phyloP scores from a whole-genome alignment of 2,329 filamentous ascomycete species.

The Botryosphaeria dothidea region DNA sequence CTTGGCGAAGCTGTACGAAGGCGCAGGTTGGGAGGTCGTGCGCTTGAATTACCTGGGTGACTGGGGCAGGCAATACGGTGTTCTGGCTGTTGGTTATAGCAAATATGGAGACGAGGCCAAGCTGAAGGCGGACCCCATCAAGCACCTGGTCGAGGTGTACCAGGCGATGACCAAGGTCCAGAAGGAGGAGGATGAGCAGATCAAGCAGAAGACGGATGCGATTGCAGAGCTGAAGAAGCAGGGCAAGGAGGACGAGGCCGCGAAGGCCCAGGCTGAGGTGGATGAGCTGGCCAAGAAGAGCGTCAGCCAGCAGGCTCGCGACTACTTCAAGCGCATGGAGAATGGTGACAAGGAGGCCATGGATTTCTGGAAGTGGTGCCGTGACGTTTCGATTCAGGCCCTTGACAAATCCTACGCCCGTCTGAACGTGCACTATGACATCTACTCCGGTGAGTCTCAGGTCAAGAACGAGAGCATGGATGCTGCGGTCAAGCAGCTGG shows the following conservation, averaged over 20 bases:
- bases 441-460: slow-evolving; percentile 70
- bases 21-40: slow-evolving; percentile 69
- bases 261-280: slow-evolving; percentile 30
- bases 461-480: slow-evolving; percentile 64
- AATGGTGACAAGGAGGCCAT: slow-evolving; percentile 61
- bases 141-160: slow-evolving; percentile 80
- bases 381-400: slow-evolving; percentile 64
- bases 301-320: slow-evolving; percentile 72
- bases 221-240: slow-evolving; percentile 29
- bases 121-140: slow-evolving; percentile 72
- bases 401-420: slow-evolving; percentile 66
- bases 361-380: slow-evolving; percentile 63
- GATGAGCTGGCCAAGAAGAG: slow-evolving; percentile 36
- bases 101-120: slow-evolving; percentile 74
- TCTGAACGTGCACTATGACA: slow-evolving; percentile 65
- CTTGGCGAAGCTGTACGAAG: slow-evolving; percentile 67
- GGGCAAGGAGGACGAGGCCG: slow-evolving; percentile 29
- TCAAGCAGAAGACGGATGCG: slow-evolving; percentile 54
- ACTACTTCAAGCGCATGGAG: slow-evolving; percentile 69
- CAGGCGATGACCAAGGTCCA: slow-evolving; percentile 70
- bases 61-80: slow-evolving; percentile 74
- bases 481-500: slow-evolving; percentile 59
- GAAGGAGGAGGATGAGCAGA: slow-evolving; percentile 64
- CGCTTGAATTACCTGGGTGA: slow-evolving; percentile 77
- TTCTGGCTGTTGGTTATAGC: slow-evolving; percentile 73